phyloP scores from a whole-genome alignment of 169 alveolate species.

The Plasmodium fragile region DNA sequence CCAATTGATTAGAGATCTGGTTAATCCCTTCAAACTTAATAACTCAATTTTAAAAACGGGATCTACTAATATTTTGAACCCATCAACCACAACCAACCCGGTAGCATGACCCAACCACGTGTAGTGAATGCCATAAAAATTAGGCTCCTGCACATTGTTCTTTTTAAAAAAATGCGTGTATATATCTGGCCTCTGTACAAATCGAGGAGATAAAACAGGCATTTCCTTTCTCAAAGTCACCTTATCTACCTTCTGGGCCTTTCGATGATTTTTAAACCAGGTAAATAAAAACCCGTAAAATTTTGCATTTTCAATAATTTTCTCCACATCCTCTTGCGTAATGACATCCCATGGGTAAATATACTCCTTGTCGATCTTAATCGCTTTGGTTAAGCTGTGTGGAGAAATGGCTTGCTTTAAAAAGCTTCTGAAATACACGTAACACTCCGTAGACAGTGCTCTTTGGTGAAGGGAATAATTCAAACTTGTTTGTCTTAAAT shows the following conservation, averaged over 20 bases:
- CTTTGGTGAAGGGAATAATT: conserved; percentile 36
- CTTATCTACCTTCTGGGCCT: conserved; percentile 44
- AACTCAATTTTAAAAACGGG: conserved; percentile 71
- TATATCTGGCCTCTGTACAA: conserved; percentile 46
- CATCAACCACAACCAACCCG: conserved; percentile 47
- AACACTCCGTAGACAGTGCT: conserved; percentile 59
- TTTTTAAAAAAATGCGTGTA: conserved; percentile 38
- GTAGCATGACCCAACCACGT: conserved; percentile 76
- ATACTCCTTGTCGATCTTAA: conserved; percentile 64
- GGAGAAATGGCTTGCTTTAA: conserved; percentile 65
- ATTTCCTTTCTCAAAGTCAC: conserved; percentile 40
- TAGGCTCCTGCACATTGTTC: conserved; percentile 17
- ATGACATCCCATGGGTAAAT: conserved; percentile 71
- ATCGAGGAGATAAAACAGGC: conserved; percentile 61
- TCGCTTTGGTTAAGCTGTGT: conserved; percentile 66
- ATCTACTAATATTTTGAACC: conserved; percentile 59
- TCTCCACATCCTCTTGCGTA: conserved; percentile 51
- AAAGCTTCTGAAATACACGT: conserved; percentile 61
- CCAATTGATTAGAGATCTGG: conserved; percentile 61
- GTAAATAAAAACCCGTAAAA: conserved; percentile 56
- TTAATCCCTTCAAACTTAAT: conserved; percentile 48
- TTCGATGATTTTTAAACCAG: conserved; percentile 72
- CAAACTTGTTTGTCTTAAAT: conserved; percentile 63
- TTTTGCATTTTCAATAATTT: conserved; percentile 50
- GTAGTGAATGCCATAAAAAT: conserved; percentile 67